Conservation (phyloP, 1,284 basidiomycete genomes). For the Moniliophthora roreri region DNA sequence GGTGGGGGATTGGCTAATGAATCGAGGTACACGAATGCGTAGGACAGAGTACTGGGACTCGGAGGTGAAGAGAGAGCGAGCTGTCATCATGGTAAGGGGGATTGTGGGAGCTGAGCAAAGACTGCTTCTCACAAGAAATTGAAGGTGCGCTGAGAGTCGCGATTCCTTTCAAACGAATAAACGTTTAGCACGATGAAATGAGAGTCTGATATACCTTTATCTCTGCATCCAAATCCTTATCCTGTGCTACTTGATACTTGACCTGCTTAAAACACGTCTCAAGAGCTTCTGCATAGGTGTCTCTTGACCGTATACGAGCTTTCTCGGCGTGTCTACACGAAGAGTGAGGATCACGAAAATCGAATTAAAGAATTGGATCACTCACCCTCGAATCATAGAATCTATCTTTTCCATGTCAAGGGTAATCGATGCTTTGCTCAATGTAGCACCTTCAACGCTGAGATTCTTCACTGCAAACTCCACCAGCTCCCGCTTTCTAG, state of each 20-base stretch:
- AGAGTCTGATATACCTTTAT: conserved; percentile 47
- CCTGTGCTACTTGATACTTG: conserved; percentile 44
- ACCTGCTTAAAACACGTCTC: conserved; percentile 48
- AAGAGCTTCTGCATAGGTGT: conserved; percentile 59
- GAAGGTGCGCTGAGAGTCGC: conserved; percentile 66
- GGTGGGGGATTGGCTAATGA: conserved; percentile 42
- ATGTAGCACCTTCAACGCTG: conserved; percentile 38
- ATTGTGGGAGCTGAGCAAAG: background rate
- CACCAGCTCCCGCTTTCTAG: conserved; percentile 42
- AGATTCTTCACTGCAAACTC: conserved; percentile 50
- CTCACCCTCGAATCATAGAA: conserved; percentile 58
- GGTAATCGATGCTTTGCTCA: conserved; percentile 53
- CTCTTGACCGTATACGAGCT: conserved; percentile 64
- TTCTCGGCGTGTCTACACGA: conserved; percentile 56
- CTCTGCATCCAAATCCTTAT: conserved; percentile 61
- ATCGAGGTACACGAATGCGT: conserved; percentile 53
- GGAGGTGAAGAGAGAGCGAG: conserved; percentile 57
- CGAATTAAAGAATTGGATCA: conserved; percentile 1
- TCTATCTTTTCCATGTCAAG: conserved; percentile 56
- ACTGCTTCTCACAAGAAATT: conserved; percentile 56
- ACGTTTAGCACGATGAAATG: conserved; percentile 5
- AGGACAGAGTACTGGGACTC: conserved; percentile 41
- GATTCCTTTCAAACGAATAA: conserved; percentile 38
- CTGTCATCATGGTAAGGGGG: conserved; percentile 30
- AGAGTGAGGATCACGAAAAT: conserved; percentile 7